Base-by-base conservation (phyloP, 352 stramenopile genomes). In the Globisporangium barbulae region DNA sequence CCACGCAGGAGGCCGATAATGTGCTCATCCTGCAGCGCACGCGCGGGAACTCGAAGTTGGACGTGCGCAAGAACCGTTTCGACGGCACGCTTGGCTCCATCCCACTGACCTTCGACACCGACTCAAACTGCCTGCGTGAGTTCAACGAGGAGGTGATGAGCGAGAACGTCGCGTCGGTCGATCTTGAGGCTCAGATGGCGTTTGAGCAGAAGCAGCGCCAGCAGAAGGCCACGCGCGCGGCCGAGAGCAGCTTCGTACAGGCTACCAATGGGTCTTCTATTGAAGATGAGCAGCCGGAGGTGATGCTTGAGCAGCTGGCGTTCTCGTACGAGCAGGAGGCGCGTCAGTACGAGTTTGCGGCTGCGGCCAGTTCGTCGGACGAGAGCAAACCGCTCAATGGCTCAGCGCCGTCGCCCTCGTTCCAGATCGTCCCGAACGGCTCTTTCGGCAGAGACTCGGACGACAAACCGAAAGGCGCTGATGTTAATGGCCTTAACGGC, bases 1-100 rank as follows among this genome's bases (percentile, higher is more conserved):
- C 97, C 10, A 99, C 97, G 2, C 98, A 99, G 80, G 98, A 99
- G 81, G 97, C 97, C 10, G 98, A 99, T 74, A 99, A 98, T 53
- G 97, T 99, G 21, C 72, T 99, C n/a, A 99, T 99, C 58, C 71
- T 99, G 45, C 98, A 99, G 78, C 83, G 84, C 55, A 90, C 81
- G 15, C 69, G 74, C 21, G 89, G 83, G 9, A 64, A 91, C 21
- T 98, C 98, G 69, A 98, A 95, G 64, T 63, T 99, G 10, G 97
- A 99, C 65, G 88, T 99, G 52, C 91, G 91, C 56, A 98, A 98
- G 78, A 98, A 98, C 72, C 88, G 96, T 9, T 98, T 97, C 64
- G 91, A 98, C 64, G 96, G 96, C 42, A 80, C 88, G 31, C 69
- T 98, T 13, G 96, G 96, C 44, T 92, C 81, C 21, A 91, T 98